phyloP scores from a whole-genome alignment of 2,329 filamentous ascomycete species.

The Fusarium udum region DNA sequence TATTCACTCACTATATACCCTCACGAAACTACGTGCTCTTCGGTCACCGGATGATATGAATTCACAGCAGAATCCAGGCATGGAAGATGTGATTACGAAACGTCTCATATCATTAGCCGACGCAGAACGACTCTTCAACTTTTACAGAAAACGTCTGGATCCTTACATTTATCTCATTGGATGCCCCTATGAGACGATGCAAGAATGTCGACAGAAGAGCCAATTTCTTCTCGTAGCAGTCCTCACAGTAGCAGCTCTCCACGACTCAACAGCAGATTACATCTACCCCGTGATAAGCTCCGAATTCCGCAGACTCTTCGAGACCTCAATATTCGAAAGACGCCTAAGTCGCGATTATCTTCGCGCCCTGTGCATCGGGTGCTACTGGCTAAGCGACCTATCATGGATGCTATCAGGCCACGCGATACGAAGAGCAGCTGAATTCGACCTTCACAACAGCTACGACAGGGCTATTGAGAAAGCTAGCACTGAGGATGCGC shows the following conservation, averaged over 20 bases:
- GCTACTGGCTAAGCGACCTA: conserved; percentile 69
- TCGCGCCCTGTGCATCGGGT: conserved; percentile 67
- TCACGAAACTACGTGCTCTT: conserved; percentile 47
- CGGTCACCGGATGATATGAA: conserved; percentile 42
- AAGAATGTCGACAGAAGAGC: conserved; percentile 62
- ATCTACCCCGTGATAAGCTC: conserved; percentile 62
- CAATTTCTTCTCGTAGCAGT: conserved; percentile 64
- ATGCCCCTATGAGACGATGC: conserved; percentile 57
- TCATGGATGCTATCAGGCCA: conserved; percentile 68
- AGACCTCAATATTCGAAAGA: conserved; percentile 51
- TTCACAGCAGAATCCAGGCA: conserved; percentile 7
- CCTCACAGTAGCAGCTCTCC: conserved; percentile 65
- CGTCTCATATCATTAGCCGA: conserved; percentile 56
- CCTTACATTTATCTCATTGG: conserved; percentile 62
- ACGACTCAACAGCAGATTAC: conserved; percentile 61
- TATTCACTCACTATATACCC: conserved; percentile 49
- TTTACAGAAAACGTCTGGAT: conserved; percentile 60
- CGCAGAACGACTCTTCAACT: conserved; percentile 59
- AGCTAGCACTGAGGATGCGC: conserved; percentile 50
- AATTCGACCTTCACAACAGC: conserved; percentile 54
- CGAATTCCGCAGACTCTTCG: conserved; percentile 64
- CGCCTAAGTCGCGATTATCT: conserved; percentile 58
- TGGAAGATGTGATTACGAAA: conserved; percentile 46
- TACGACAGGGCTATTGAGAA: conserved; percentile 49
- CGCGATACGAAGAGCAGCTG: conserved; percentile 57